Base-by-base conservation (phyloP, 106 monocot species). In the Narthecium ossifragum region DNA sequence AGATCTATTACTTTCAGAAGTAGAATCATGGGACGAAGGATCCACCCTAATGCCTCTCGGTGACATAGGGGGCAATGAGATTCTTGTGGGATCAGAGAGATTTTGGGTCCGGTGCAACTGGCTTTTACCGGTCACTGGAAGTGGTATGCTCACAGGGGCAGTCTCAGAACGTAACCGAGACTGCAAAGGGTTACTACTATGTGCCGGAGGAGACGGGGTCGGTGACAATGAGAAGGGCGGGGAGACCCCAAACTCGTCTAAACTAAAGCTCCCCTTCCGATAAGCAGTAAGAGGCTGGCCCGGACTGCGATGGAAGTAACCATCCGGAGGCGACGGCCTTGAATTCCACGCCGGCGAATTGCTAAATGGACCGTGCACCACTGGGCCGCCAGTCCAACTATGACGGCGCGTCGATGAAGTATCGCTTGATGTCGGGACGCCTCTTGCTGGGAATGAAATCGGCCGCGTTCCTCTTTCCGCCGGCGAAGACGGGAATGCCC, bases 61-160 rank as follows among this genome's bases (percentile, higher is more conserved):
- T 8, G 87, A 87, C 11, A 78, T 81, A 0, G 91, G 98, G 4
- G 87, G 98, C 67, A 91, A 65, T 39, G 62, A 69, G 48, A 37
- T 73, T 67, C 73, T 81, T 2, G 66, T 59, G 2, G 92, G 88
- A 61, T 84, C 88, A 1, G 88, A 81, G 41, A 53, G 63, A 63
- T 74, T 82, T 1, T 82, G 85, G 33, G 51, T 61, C 29, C 79
- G 66, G 22, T 57, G 56, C 18, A 48, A 23, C 15, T 41, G 62
- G 15, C 45, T 72, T 62, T 60, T 87, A 41, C 83, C 73, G 24
- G 31, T 24, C 6, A 47, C 6, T 3, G 73, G 61, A 37, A 46
- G 43, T 4, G 91, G 98, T 72, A 99, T 99, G 62, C 68, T 82
- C 32, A 99, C 79, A 3, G 98, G 98, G 2, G 87, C 62, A 17